Evolutionary conservation across 2,329 filamentous ascomycete species (phyloP).

Genomic region (Thelonectria blattea): DNA sequence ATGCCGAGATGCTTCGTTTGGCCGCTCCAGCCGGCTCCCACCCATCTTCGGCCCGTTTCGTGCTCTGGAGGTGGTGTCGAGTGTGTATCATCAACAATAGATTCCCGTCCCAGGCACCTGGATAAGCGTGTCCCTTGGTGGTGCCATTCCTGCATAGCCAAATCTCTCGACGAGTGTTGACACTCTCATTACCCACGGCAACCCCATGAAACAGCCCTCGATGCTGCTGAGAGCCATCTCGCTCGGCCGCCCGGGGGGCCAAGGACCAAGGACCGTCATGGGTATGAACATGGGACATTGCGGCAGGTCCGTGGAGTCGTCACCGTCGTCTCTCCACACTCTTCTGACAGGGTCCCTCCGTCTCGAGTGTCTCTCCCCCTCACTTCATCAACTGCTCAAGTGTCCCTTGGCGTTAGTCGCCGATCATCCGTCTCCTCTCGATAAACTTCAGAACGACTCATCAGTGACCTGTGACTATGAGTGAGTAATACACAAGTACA

Average conservation of each 20-base stretch:
- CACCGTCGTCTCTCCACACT: background rate
- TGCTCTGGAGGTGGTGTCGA: slow-evolving; percentile 2
- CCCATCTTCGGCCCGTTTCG: slow-evolving; percentile 21
- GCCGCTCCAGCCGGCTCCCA: background rate
- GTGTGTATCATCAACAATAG: background rate
- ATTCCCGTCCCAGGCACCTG: slow-evolving; percentile 10
- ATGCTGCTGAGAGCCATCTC: slow-evolving; percentile 5
- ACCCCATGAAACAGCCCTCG: slow-evolving; percentile 3
- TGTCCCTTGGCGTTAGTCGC: slow-evolving; percentile 32
- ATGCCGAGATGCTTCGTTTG: no score
- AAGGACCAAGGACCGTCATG: slow-evolving; percentile 10
- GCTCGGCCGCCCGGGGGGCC: background rate
- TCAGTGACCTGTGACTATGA: background rate
- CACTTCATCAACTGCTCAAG: slow-evolving; percentile 10
- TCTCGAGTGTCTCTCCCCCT: slow-evolving; percentile 12
- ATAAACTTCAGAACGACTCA: background rate
- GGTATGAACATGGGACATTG: slow-evolving; percentile 5
- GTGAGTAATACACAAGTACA: no score
- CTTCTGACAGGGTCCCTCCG: background rate
- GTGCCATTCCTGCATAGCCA: slow-evolving; percentile 1
- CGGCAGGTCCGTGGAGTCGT: background rate
- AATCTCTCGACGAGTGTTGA: background rate
- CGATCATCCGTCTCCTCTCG: slow-evolving; percentile 27
- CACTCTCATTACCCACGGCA: slow-evolving; percentile 15
- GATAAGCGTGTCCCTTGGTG: slow-evolving; percentile 4